Evolutionary conservation across 495 filamentous ascomycete genomes (phyloP).

Genomic region (Mytilinidion resinicola): DNA sequence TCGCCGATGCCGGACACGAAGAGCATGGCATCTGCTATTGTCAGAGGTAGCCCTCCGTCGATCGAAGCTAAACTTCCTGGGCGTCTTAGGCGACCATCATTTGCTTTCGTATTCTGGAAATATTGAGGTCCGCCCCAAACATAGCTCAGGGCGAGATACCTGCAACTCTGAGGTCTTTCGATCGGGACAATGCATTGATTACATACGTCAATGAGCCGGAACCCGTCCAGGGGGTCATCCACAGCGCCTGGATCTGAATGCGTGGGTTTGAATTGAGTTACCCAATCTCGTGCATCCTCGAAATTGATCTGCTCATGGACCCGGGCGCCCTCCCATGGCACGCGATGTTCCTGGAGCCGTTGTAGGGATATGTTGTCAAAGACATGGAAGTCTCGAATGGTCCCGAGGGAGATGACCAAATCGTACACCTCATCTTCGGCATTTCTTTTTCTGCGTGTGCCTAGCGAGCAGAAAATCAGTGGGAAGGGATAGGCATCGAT

Average conservation of each 20-base stretch:
- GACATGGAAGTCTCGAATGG: neutral
- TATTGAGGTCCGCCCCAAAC: neutral
- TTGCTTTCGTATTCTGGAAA: neutral
- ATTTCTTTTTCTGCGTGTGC: neutral
- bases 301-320: neutral
- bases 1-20: slow-evolving; percentile 1
- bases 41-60: neutral
- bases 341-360: neutral
- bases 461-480: neutral
- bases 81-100: neutral
- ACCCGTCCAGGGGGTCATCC: neutral
- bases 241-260: neutral
- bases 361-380: neutral
- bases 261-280: neutral
- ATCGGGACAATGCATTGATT: neutral
- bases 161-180: neutral
- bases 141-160: neutral
- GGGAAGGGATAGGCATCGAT: neutral
- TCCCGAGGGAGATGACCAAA: neutral
- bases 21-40: neutral
- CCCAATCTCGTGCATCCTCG: neutral
- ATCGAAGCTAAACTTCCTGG: neutral
- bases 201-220: neutral
- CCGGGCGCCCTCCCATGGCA: neutral
- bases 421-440: neutral